Evolutionary conservation across 495 filamentous ascomycete genomes (phyloP).

Genomic region (Lophiotrema nucula): DNA sequence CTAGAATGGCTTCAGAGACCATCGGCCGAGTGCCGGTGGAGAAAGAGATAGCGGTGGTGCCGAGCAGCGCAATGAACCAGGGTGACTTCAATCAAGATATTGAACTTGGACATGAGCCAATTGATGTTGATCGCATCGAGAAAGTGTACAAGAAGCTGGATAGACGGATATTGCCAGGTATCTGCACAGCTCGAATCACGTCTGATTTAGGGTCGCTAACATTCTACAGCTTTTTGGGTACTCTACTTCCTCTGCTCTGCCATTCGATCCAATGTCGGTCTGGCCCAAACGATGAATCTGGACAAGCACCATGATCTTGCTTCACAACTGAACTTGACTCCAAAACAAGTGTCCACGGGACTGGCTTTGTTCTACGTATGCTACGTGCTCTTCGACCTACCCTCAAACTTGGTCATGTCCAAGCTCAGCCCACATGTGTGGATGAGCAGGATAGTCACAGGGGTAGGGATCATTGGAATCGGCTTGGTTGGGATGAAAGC

Average conservation of each 20-base stretch:
- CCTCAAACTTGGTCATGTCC: slow-evolving; percentile 88
- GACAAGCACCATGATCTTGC: slow-evolving; percentile 65
- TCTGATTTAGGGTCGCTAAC: slow-evolving; percentile 4
- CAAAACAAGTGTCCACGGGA: slow-evolving; percentile 75
- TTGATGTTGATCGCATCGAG: slow-evolving; percentile 58
- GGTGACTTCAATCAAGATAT: slow-evolving; percentile 36
- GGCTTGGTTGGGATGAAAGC: slow-evolving; percentile 78
- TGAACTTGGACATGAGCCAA: slow-evolving; percentile 45
- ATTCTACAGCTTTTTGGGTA: slow-evolving; percentile 75
- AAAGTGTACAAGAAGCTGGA: slow-evolving; percentile 74
- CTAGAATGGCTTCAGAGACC: slow-evolving; percentile 3
- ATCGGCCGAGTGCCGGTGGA: not conserved
- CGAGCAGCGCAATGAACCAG: slow-evolving; percentile 6
- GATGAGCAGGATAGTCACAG: slow-evolving; percentile 90
- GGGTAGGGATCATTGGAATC: slow-evolving; percentile 77
- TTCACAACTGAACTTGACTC: slow-evolving; percentile 62
- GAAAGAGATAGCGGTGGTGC: slow-evolving; percentile 6
- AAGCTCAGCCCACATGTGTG: slow-evolving; percentile 79
- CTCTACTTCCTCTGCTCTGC: slow-evolving; percentile 91
- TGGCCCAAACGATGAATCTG: slow-evolving; percentile 87
- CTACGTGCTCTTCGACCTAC: slow-evolving; percentile 86
- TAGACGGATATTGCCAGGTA: slow-evolving; percentile 73
- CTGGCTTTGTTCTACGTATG: slow-evolving; percentile 87
- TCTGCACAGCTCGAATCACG: not conserved
- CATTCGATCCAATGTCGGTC: slow-evolving; percentile 84